These are phyloP conservation scores for Scleromitrula shiraiana DNA, from an alignment of 2,329 filamentous ascomycete genomes.

Conservation along the genomic window DNA sequence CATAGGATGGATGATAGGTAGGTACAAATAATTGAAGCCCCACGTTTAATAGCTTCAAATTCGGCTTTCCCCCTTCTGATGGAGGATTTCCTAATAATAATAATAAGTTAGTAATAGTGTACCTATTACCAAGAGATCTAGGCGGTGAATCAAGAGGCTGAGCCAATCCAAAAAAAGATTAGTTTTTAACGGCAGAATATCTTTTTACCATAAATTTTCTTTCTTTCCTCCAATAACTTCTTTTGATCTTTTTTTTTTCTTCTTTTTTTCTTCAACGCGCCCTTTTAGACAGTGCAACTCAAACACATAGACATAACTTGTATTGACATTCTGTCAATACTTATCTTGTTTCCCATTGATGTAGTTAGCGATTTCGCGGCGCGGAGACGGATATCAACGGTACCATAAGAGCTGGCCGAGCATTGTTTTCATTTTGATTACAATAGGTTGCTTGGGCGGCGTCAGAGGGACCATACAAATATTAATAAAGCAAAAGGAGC, in stretches of 20 bases:
- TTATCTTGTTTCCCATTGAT: constrained; percentile 52
- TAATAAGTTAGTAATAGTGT: neutral
- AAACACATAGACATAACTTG: constrained; percentile 49
- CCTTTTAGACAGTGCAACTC: constrained; percentile 80
- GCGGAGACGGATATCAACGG: constrained; percentile 45
- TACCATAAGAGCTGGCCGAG: constrained; percentile 52
- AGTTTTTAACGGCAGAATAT: neutral
- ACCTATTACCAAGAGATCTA: no score
- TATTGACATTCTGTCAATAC: constrained; percentile 62
- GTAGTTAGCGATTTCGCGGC: constrained; percentile 50
- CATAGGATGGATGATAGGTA: no score
- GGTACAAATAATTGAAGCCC: constrained; percentile 16
- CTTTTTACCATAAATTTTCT: neutral
- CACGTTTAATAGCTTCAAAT: no score
- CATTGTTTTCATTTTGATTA: constrained; percentile 31
- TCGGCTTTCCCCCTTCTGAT: constrained; percentile 4
- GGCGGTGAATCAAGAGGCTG: neutral
- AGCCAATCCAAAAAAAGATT: neutral
- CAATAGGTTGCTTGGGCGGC: constrained; percentile 62
- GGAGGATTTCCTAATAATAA: constrained; percentile 3
- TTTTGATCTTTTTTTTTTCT: constrained; percentile 34
- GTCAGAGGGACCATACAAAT: constrained; percentile 73
- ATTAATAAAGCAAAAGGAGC: neutral
- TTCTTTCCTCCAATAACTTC: constrained; percentile 5
- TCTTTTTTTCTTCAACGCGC: constrained; percentile 52